Conservation (phyloP, 768 basidiomycete species). For the Heimioporus sp. region DNA sequence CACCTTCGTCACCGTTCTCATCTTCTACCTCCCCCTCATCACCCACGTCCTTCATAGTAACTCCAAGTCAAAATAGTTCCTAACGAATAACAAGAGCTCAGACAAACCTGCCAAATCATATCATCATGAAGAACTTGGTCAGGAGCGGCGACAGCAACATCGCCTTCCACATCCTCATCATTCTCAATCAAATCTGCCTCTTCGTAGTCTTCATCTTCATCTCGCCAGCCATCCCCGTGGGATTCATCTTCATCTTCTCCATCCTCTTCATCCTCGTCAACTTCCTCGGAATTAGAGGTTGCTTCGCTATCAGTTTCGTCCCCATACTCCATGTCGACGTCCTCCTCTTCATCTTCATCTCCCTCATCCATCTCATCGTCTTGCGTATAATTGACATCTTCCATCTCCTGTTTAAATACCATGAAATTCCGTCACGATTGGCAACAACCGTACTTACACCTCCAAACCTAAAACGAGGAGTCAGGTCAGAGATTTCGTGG, state of each 20-base stretch:
- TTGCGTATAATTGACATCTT: constrained; percentile 62
- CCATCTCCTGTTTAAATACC: constrained; percentile 66
- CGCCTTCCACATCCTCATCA: constrained; percentile 51
- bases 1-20: constrained; percentile 61
- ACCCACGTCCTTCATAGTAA: constrained; percentile 47
- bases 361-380: constrained; percentile 83
- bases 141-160: constrained; percentile 48
- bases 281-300: constrained; percentile 73
- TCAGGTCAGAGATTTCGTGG: constrained; percentile 6
- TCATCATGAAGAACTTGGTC: constrained; percentile 48
- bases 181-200: constrained; percentile 65
- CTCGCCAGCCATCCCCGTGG: constrained; percentile 51
- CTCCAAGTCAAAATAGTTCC: constrained; percentile 8
- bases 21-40: constrained; percentile 54
- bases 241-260: constrained; percentile 56
- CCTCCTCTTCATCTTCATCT: constrained; percentile 78
- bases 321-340: constrained; percentile 85
- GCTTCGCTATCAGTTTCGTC: constrained; percentile 83
- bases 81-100: background rate
- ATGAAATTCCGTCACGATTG: constrained; percentile 15
- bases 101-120: constrained; percentile 57
- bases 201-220: constrained; percentile 51
- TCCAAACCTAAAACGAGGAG: constrained; percentile 50
- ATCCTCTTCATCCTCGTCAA: constrained; percentile 60
- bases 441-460: constrained; percentile 55